These are phyloP conservation scores for Chlamydomonas sp. DNA, from an alignment of 139 green algal species.

Conservation along the genomic window DNA sequence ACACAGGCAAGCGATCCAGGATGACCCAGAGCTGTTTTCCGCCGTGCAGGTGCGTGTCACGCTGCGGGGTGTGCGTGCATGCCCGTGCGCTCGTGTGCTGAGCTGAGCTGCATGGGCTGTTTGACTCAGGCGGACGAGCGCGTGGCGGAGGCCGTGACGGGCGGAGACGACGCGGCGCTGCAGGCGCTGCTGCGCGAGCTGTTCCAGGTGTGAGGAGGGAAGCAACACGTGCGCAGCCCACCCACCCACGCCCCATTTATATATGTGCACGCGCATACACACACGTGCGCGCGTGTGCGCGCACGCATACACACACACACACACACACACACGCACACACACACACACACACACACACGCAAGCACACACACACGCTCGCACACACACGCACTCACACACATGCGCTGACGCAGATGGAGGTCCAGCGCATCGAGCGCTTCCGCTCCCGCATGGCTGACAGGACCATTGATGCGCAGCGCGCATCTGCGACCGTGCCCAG, in stretches of 20 bases:
- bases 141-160: neutral
- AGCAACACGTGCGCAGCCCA: too few species aligned
- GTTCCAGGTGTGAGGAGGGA: constrained; percentile 9
- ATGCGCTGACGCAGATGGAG: neutral
- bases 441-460: constrained; percentile 48
- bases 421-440: neutral
- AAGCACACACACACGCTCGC: too few species aligned
- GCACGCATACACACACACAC: neutral
- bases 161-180: neutral
- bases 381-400: too few species aligned
- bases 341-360: too few species aligned
- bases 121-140: constrained; percentile 4
- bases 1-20: too few species aligned
- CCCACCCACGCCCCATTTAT: too few species aligned
- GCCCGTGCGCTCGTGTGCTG: too few species aligned
- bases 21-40: too few species aligned
- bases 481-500: constrained; percentile 59
- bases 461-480: constrained; percentile 81
- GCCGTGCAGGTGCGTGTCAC: too few species aligned
- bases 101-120: too few species aligned
- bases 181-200: constrained; percentile 10
- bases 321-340: too few species aligned
- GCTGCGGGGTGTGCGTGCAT: too few species aligned
- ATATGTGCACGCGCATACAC: neutral
- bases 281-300: neutral